These are phyloP conservation scores for Guyanaporus albipodus DNA, from an alignment of 768 basidiomycete genomes.

Conservation along the genomic window DNA sequence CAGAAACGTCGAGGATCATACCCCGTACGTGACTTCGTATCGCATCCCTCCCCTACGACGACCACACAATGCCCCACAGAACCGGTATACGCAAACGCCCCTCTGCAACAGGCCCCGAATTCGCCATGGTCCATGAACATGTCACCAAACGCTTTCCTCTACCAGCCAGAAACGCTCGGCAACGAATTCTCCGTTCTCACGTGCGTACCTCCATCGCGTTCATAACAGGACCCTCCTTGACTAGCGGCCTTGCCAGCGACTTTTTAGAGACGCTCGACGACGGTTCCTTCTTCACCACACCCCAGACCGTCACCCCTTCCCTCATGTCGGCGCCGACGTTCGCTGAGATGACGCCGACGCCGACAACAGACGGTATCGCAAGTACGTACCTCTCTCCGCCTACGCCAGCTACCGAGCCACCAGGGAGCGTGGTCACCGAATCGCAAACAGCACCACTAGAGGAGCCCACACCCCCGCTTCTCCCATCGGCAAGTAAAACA, in stretches of 20 bases:
- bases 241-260: constrained; percentile 45
- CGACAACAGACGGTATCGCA: constrained; percentile 5
- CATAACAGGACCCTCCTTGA: not conserved
- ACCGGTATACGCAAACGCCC: no score
- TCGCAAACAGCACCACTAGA: constrained; percentile 30
- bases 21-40: constrained; percentile 17
- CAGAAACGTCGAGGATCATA: constrained; percentile 33
- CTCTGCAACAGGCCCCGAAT: no score
- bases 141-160: no score
- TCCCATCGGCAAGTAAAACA: constrained; percentile 74
- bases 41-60: no score
- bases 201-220: constrained; percentile 36
- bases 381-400: constrained; percentile 17
- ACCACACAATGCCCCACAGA: no score
- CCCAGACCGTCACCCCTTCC: constrained; percentile 45
- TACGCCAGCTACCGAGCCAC: constrained; percentile 16
- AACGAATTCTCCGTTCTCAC: constrained; percentile 82
- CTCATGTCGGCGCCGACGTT: constrained; percentile 42
- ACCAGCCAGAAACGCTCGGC: constrained; percentile 70
- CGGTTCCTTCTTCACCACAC: constrained; percentile 67
- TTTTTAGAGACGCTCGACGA: constrained; percentile 88
- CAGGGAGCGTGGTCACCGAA: constrained; percentile 24
- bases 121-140: not conserved
- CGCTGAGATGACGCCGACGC: no score
- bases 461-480: constrained; percentile 45